Evolutionary conservation across 169 alveolate genomes (phyloP).

Genomic region (Plasmodium malariae): DNA sequence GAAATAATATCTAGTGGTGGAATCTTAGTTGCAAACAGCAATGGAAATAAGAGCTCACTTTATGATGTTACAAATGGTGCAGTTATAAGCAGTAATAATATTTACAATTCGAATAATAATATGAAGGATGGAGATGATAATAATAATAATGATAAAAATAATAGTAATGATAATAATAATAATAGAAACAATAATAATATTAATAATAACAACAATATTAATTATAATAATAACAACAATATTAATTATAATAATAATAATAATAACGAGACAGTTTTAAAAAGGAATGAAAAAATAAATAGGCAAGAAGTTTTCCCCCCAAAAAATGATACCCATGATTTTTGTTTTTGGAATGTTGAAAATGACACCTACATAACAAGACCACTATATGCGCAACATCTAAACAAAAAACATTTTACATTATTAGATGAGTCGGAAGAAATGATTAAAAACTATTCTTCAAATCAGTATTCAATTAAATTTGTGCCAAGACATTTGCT

Average conservation of each 20-base stretch:
- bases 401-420: constrained; percentile 17
- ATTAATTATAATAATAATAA: background rate
- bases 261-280: background rate
- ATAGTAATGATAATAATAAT: background rate
- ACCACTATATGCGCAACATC: constrained; percentile 59
- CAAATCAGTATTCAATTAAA: constrained; percentile 62
- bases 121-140: background rate
- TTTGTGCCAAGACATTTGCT: constrained; percentile 71
- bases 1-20: no score
- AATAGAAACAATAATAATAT: background rate
- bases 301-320: background rate
- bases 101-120: background rate
- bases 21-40: no score
- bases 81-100: background rate
- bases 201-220: background rate
- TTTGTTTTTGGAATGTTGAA: constrained; percentile 75
- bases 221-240: background rate
- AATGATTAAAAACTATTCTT: constrained; percentile 58
- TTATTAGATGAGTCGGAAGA: constrained; percentile 76
- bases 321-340: constrained; percentile 14
- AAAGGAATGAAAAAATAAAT: constrained; percentile 18
- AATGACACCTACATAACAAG: constrained; percentile 42
- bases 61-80: no score
- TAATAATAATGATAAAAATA: background rate
- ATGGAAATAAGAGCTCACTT: no score